A percentile compares a stretch with the other conserved stretches of the same genome.
Conservation (phyloP, 2,329 filamentous ascomycete species). For the Talaromyces atroroseus region DNA sequence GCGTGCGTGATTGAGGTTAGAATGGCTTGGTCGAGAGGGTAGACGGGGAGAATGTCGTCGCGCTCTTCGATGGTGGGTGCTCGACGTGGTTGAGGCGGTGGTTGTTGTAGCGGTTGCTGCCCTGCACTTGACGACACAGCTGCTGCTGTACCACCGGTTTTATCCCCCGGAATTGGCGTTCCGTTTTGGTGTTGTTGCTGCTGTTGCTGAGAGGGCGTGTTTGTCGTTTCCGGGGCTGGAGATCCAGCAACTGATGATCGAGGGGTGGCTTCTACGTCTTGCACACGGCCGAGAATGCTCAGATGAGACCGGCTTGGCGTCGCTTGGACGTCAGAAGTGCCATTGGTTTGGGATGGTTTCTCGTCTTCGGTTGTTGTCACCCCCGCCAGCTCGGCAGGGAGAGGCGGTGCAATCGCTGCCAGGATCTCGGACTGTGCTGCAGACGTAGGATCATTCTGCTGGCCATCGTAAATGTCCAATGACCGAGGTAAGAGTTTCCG, state of each 20-base stretch:
- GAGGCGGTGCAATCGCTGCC: slow-evolving; percentile 44
- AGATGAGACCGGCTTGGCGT: slow-evolving; percentile 49
- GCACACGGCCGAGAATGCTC: slow-evolving; percentile 63
- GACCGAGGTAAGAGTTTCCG: slow-evolving; percentile 79
- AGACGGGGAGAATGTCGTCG: slow-evolving; percentile 74
- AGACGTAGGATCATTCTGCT: slow-evolving; percentile 85
- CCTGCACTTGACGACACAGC: neutral
- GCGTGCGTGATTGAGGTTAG: slow-evolving; percentile 84
- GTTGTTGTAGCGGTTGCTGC: slow-evolving; percentile 15
- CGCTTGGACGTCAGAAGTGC: slow-evolving; percentile 28
- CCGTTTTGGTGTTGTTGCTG: slow-evolving; percentile 22
- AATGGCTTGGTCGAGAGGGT: slow-evolving; percentile 83
- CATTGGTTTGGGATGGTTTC: slow-evolving; percentile 18
- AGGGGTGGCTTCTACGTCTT: slow-evolving; percentile 69
- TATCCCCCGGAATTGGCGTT: slow-evolving; percentile 35
- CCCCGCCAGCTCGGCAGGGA: slow-evolving; percentile 28
- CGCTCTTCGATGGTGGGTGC: slow-evolving; percentile 53
- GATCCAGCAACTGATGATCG: slow-evolving; percentile 82
- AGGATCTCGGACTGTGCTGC: slow-evolving; percentile 70
- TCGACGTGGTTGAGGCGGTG: slow-evolving; percentile 29
- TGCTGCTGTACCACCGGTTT: slow-evolving; percentile 5
- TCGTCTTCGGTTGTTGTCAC: slow-evolving; percentile 21
- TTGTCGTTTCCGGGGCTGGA: slow-evolving; percentile 76
- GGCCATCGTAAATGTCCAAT: slow-evolving; percentile 87
- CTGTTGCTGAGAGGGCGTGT: slow-evolving; percentile 54